These are phyloP conservation scores for Rutstroemia sp. DNA, from an alignment of 2,329 filamentous ascomycete species.

Conservation along the genomic window DNA sequence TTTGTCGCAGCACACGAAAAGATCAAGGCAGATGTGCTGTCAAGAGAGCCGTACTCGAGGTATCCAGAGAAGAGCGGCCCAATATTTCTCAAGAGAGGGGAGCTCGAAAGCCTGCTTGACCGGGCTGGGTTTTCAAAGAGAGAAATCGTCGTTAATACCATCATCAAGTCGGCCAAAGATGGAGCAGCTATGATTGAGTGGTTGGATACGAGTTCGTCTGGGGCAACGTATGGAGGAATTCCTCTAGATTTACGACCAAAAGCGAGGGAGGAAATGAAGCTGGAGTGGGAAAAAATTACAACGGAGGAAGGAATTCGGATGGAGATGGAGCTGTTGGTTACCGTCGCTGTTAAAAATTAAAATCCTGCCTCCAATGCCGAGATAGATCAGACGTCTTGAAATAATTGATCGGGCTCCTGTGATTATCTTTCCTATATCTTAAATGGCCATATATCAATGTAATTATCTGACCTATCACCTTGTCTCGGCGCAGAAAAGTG, in stretches of 20 bases:
- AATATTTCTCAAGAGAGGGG: constrained; percentile 5
- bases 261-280: constrained; percentile 9
- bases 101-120: constrained; percentile 1
- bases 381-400: too few species aligned
- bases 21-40: constrained; percentile 13
- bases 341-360: constrained; percentile 6
- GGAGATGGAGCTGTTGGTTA: constrained; percentile 14
- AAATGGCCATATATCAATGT: too few species aligned
- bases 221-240: constrained; percentile 10
- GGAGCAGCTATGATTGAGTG: constrained; percentile 7
- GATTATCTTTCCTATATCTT: too few species aligned
- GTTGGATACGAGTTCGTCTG: constrained; percentile 11
- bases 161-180: constrained; percentile 9
- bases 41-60: constrained; percentile 6
- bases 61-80: constrained; percentile 2
- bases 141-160: constrained; percentile 6
- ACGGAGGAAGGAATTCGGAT: constrained; percentile 9
- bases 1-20: constrained; percentile 10
- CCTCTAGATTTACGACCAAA: constrained; percentile 8
- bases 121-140: constrained; percentile 1
- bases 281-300: constrained; percentile 8
- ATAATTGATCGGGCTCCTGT: too few species aligned
- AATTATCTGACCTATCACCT: too few species aligned
- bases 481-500: too few species aligned
- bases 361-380: too few species aligned